Evolutionary conservation across 495 filamentous ascomycete genomes (phyloP), one percentile per base, ranked within the genome.

Genomic region (Lepidopterella palustris): DNA sequence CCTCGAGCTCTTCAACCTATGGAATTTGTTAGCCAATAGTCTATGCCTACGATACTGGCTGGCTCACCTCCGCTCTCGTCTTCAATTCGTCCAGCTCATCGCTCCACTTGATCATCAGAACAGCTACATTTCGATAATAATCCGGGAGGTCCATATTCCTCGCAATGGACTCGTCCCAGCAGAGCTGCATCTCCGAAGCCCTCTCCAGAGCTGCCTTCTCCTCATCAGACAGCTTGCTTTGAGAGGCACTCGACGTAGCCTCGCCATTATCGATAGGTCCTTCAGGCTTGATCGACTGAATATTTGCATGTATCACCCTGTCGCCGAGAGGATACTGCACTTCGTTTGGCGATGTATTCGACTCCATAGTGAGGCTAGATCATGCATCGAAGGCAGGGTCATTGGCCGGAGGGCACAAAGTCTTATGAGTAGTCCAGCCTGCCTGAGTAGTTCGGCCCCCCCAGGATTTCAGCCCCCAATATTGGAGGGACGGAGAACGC

Each of bases 71-170:
- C 49, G 35, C 27, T 15, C 55, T 57, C 26, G 28, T 53, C 23
- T 62, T 51, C 18, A 69, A 57, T 20, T 65, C 61, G 48, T 71
- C 69, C 0, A 69, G 48, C 5, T 53, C 53, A 9, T 65, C 62
- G 40, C 58, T 35, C 69, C 66, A 71, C n/a, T 59, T 49, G 31
- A 69, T 61, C 13, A 71, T 65, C 32, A 71, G 53, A 5, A 69
- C 66, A 0, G 64, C 59, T 1, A 69, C 64, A 25, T 69, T 60
- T 11, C 29, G 51, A 64, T 71, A 71, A 9, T 54, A 59, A 56
- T 51, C 49, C 4, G 67, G 64, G 25, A 67, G 59, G 10, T 69
- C 40, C 60, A 67, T 39, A 13, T 59, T 57, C 57, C 54, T 45
- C 40, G 53, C 50, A 55, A 55, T 26, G 24, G 53, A 39, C 53